Percentiles rank a stretch among this genome's conserved stretches.
phyloP scores from a whole-genome alignment of 164 flowering plant species.

The Magnolia sinica region DNA sequence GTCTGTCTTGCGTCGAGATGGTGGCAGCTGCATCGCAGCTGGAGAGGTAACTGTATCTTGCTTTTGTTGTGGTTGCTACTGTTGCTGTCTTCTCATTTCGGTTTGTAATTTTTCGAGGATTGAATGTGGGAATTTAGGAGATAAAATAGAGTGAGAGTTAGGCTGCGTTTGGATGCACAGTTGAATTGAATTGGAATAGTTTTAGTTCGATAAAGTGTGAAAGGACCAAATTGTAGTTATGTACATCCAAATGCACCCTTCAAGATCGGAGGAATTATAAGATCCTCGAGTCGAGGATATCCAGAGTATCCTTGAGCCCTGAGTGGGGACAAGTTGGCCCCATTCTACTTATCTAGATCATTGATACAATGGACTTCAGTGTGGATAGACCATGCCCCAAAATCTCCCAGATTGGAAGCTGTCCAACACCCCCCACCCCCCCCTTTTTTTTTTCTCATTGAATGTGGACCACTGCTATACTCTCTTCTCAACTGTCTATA shows the following conservation, averaged over 20 bases:
- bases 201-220: background rate
- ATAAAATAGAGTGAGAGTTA: background rate
- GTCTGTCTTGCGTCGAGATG: conserved; percentile 42
- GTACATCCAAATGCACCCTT: background rate
- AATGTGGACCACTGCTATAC: background rate
- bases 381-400: too few relatives aligned
- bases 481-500: background rate
- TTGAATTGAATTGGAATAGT: background rate
- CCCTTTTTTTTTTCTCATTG: background rate
- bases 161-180: background rate
- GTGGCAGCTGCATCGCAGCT: conserved; percentile 46
- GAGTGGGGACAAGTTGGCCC: too few relatives aligned
- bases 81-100: background rate
- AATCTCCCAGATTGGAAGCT: too few relatives aligned
- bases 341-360: too few relatives aligned
- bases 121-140: background rate
- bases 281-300: background rate
- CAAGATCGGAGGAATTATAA: background rate
- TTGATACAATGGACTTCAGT: too few relatives aligned
- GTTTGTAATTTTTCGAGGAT: background rate
- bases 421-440: too few relatives aligned
- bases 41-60: conserved; percentile 47
- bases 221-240: background rate
- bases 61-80: background rate
- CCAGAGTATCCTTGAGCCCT: background rate